These are phyloP conservation scores for Colletotrichum somersetense DNA, from an alignment of 2,329 filamentous ascomycete species.

Conservation along the genomic window DNA sequence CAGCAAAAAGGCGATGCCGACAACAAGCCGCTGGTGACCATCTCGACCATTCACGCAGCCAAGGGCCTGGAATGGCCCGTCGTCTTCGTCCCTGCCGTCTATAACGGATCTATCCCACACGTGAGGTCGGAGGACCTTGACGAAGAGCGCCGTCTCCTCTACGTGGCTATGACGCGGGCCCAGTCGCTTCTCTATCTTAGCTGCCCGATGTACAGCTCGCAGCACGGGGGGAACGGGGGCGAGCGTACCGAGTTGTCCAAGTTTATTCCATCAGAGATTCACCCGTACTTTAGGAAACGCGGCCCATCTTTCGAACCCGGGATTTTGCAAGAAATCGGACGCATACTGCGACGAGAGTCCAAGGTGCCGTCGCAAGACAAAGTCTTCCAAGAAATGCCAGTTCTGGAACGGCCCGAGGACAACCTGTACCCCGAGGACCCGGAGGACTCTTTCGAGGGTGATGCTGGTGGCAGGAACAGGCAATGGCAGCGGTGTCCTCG, in stretches of 20 bases:
- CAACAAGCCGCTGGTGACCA: slow-evolving; percentile 77
- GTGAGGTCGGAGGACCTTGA: slow-evolving; percentile 85
- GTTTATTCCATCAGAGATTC: slow-evolving; percentile 70
- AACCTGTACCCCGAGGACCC: slow-evolving; percentile 70
- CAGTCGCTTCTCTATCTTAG: slow-evolving; percentile 89
- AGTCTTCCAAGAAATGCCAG: slow-evolving; percentile 66
- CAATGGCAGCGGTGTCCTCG: slow-evolving; percentile 31
- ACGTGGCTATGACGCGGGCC: slow-evolving; percentile 96
- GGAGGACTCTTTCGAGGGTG: slow-evolving; percentile 39
- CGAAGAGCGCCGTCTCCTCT: slow-evolving; percentile 89
- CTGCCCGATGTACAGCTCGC: slow-evolving; percentile 77
- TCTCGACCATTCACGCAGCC: slow-evolving; percentile 95
- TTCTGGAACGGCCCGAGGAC: slow-evolving; percentile 72
- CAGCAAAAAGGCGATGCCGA: slow-evolving; percentile 66
- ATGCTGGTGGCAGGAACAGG: slow-evolving; percentile 23
- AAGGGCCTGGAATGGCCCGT: slow-evolving; percentile 98
- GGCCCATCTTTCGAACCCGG: slow-evolving; percentile 78
- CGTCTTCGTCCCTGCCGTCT: slow-evolving; percentile 91
- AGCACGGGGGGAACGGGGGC: slow-evolving; percentile 68
- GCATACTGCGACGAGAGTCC: slow-evolving; percentile 74
- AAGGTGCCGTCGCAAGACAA: slow-evolving; percentile 62
- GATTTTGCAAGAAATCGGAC: slow-evolving; percentile 75
- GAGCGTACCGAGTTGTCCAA: slow-evolving; percentile 68
- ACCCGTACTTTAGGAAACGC: slow-evolving; percentile 62
- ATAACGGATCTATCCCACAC: slow-evolving; percentile 92